phyloP scores from a whole-genome alignment of 116 monocot genomes.

The Zostera marina region DNA sequence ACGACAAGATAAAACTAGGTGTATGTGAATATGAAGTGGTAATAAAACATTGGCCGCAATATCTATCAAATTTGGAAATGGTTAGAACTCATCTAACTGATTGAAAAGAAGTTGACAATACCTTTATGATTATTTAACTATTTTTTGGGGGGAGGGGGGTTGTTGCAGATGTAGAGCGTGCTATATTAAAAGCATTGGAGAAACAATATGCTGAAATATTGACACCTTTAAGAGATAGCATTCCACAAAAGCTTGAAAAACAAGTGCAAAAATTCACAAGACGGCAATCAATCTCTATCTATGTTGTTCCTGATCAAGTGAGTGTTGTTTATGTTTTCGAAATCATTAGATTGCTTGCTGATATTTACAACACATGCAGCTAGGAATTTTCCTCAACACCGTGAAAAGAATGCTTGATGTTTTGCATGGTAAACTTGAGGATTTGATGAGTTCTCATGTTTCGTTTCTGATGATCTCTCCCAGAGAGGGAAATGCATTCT shows the following conservation, averaged over 20 bases:
- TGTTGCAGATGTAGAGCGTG: conserved; percentile 62
- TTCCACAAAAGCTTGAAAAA: conserved; percentile 79
- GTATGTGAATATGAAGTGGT: conserved; percentile 66
- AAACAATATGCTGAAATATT: conserved; percentile 67
- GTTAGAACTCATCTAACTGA: too few relatives aligned
- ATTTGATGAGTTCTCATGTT: conserved; percentile 50
- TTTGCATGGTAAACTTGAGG: conserved; percentile 49
- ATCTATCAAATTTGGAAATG: conserved; percentile 57
- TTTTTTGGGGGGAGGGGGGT: too few relatives aligned
- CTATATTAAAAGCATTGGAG: conserved; percentile 55
- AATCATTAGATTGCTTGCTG: neutral
- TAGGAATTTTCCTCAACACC: conserved; percentile 78
- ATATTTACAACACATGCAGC: conserved; percentile 15
- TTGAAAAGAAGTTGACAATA: too few relatives aligned
- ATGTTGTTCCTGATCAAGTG: conserved; percentile 63
- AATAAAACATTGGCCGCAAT: conserved; percentile 91
- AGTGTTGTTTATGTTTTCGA: neutral
- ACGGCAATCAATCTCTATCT: conserved; percentile 35
- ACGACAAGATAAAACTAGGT: conserved; percentile 53
- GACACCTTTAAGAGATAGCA: conserved; percentile 63
- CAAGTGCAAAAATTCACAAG: conserved; percentile 85
- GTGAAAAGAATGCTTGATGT: conserved; percentile 79
- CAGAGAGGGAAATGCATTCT: conserved; percentile 25
- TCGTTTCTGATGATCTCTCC: conserved; percentile 23
- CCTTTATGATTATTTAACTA: too few relatives aligned